Conservation (phyloP, 306 rosid genomes). For the Lathyrus oleraceus region DNA sequence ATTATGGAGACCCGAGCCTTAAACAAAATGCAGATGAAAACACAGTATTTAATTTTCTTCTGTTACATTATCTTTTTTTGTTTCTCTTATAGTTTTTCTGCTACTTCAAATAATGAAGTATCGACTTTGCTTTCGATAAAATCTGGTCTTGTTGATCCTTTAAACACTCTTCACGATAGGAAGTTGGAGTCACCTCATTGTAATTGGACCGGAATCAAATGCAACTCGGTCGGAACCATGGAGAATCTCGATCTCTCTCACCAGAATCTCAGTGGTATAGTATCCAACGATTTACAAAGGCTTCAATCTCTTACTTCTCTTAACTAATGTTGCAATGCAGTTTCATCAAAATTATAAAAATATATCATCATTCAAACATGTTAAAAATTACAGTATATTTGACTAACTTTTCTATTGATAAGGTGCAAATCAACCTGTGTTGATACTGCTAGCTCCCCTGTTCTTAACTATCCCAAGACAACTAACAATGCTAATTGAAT, state of each 20-base stretch:
- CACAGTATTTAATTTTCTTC: slow-evolving; percentile 50
- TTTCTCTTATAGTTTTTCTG: slow-evolving; percentile 34
- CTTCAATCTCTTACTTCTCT: slow-evolving; percentile 59
- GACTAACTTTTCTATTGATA: too few species aligned
- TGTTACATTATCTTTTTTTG: slow-evolving; percentile 44
- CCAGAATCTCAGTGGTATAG: slow-evolving; percentile 79
- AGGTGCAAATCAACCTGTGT: too few species aligned
- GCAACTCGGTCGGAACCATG: slow-evolving; percentile 62
- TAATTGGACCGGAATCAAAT: slow-evolving; percentile 69
- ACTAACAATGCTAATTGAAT: too few species aligned
- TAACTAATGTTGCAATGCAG: slow-evolving; percentile 73
- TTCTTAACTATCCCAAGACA: too few species aligned
- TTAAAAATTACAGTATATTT: too few species aligned
- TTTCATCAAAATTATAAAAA: slow-evolving; percentile 69
- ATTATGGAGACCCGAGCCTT: slow-evolving; percentile 53
- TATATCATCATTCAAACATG: too few species aligned
- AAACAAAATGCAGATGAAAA: slow-evolving; percentile 47
- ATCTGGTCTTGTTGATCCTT: slow-evolving; percentile 65
- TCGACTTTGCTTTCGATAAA: slow-evolving; percentile 68
- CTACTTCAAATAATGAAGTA: slow-evolving; percentile 57
- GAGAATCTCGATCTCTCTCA: slow-evolving; percentile 77
- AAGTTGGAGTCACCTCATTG: slow-evolving; percentile 57
- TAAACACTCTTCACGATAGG: slow-evolving; percentile 64
- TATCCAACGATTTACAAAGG: slow-evolving; percentile 59
- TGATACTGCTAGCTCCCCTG: too few species aligned